Conservation (phyloP, 495 filamentous ascomycete genomes). For the Aspergillus mulundensis region DNA sequence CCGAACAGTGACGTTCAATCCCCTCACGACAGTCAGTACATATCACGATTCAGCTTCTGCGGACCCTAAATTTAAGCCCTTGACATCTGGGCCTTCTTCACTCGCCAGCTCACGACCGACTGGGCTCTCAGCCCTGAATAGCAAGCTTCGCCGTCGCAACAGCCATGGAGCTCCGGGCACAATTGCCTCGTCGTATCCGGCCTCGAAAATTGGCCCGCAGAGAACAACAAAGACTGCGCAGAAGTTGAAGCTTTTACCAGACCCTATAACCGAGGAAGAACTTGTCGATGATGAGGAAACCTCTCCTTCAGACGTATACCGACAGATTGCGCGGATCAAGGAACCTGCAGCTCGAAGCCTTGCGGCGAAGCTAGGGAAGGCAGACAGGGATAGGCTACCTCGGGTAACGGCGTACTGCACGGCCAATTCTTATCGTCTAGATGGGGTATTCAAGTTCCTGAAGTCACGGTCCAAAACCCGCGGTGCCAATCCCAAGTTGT, state of each 20-base stretch:
- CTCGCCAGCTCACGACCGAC: conserved; percentile 31
- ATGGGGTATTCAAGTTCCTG: conserved; percentile 79
- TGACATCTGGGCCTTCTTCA: conserved; percentile 40
- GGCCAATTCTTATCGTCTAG: conserved; percentile 82
- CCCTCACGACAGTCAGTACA: conserved; percentile 56
- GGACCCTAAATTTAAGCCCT: conserved; percentile 40
- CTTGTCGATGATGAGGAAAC: conserved; percentile 74
- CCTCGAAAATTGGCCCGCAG: conserved; percentile 87
- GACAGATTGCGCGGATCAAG: conserved; percentile 92
- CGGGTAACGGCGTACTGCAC: conserved; percentile 96
- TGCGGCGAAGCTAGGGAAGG: conserved; percentile 89
- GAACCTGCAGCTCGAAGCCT: conserved; percentile 90
- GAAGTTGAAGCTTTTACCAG: conserved; percentile 91
- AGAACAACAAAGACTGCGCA: conserved; percentile 91
- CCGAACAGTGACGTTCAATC: conserved; percentile 70
- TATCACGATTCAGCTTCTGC: conserved; percentile 44
- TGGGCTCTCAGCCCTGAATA: conserved; percentile 75
- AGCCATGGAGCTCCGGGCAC: conserved; percentile 65
- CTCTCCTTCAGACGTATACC: conserved; percentile 91
- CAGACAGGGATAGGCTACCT: conserved; percentile 80
- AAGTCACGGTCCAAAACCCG: conserved; percentile 73
- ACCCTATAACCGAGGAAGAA: conserved; percentile 69
- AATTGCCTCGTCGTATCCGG: conserved; percentile 37
- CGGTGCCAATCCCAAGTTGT: conserved; percentile 80
- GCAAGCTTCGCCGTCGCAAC: conserved; percentile 78